Conservation (phyloP, 768 basidiomycete genomes). For the Coprinellus micaceus region DNA sequence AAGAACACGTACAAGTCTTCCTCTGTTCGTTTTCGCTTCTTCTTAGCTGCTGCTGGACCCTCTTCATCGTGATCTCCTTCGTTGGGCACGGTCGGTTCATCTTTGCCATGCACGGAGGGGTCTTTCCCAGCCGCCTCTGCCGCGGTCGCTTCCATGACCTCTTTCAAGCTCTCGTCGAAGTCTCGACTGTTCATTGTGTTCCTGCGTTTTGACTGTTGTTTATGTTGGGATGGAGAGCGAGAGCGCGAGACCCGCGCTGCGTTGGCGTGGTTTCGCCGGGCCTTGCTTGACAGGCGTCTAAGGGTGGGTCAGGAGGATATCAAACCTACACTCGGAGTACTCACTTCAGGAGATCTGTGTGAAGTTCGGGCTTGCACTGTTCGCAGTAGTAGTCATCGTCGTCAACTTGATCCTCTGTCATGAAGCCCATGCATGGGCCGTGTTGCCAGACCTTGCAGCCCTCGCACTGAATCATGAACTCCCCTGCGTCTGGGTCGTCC, state of each 20-base stretch:
- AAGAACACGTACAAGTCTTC: slow-evolving; percentile 59
- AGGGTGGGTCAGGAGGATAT: slow-evolving; percentile 9
- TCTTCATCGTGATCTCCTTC: slow-evolving; percentile 51
- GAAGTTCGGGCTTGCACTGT: slow-evolving; percentile 82
- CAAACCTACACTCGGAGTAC: slow-evolving; percentile 24
- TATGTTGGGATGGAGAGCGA: slow-evolving; percentile 60
- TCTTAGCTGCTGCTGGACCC: slow-evolving; percentile 35
- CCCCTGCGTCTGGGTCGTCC: slow-evolving; percentile 79
- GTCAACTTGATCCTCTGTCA: slow-evolving; percentile 68
- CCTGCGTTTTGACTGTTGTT: slow-evolving; percentile 77
- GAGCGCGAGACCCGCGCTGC: slow-evolving; percentile 67
- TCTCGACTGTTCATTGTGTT: slow-evolving; percentile 98
- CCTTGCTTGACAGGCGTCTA: slow-evolving; percentile 57
- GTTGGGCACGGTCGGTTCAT: slow-evolving; percentile 31
- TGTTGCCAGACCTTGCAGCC: slow-evolving; percentile 98
- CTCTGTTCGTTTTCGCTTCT: slow-evolving; percentile 75
- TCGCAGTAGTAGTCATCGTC: slow-evolving; percentile 92
- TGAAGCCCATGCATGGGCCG: slow-evolving; percentile 92
- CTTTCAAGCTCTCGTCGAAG: slow-evolving; percentile 84
- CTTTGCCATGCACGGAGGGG: slow-evolving; percentile 29
- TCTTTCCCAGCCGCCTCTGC: slow-evolving; percentile 61
- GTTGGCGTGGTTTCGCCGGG: slow-evolving; percentile 54
- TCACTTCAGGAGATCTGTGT: slow-evolving; percentile 77
- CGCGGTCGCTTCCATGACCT: slow-evolving; percentile 70
- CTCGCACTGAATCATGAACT: slow-evolving; percentile 98